Conservation (phyloP, 1,284 basidiomycete species). For the Ceratobasidium papillatum region DNA sequence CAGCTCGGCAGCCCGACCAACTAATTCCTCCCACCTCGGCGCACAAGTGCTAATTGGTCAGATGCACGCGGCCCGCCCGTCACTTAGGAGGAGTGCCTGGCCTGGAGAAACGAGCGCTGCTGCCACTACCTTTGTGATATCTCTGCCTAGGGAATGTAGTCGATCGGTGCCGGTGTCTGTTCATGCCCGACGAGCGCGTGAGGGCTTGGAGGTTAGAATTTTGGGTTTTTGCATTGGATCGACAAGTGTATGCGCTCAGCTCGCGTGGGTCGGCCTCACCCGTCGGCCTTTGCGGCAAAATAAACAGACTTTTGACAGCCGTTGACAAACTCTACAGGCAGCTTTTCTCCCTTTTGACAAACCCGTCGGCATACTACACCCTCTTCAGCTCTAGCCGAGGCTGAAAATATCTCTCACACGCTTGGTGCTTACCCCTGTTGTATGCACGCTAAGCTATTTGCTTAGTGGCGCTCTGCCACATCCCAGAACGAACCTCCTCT, state of each 20-base stretch:
- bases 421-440: neutral
- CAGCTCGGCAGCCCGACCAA: neutral
- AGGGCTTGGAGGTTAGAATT: neutral
- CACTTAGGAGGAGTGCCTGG: neutral
- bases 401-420: neutral
- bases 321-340: neutral
- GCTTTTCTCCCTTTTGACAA: neutral
- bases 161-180: neutral
- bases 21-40: constrained; percentile 6
- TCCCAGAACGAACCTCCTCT: neutral
- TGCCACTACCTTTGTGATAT: neutral
- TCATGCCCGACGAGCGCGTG: neutral
- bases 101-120: neutral
- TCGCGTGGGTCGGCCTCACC: neutral
- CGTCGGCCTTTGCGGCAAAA: neutral
- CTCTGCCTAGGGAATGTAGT: neutral
- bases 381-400: neutral
- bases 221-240: neutral
- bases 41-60: constrained; percentile 11
- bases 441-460: neutral
- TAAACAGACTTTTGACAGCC: neutral
- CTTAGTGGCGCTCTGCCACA: neutral
- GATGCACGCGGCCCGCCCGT: constrained; percentile 1
- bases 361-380: neutral
- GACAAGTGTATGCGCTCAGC: neutral